Evolutionary conservation across 1,139 yeast species (phyloP).

Genomic region (Sugiyamaella neomexicana): DNA sequence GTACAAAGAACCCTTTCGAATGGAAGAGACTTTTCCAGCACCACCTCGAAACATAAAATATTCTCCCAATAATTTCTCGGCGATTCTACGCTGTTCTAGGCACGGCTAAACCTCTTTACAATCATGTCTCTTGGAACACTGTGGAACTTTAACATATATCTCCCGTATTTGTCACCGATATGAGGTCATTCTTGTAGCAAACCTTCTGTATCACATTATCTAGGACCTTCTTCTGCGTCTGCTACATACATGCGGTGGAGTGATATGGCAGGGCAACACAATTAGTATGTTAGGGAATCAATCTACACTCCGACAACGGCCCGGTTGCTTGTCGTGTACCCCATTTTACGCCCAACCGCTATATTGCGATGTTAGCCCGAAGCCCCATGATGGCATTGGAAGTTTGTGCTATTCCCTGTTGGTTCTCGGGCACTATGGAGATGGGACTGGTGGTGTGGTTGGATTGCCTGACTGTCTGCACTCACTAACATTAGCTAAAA

Average conservation of each 20-base stretch:
- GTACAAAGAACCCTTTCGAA: conserved; percentile 13
- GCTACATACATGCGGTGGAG: neutral
- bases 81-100: neutral
- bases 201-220: neutral
- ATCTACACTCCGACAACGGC: too few species aligned
- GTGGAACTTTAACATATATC: neutral
- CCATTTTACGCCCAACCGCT: too few species aligned
- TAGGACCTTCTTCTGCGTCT: too few species aligned
- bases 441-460: too few species aligned
- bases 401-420: too few species aligned
- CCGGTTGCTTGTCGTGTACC: too few species aligned
- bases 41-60: conserved; percentile 6
- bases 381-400: too few species aligned
- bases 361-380: too few species aligned
- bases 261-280: neutral
- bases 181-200: conserved; percentile 9
- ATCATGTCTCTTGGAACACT: neutral
- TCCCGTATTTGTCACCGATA: neutral
- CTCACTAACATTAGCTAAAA: too few species aligned
- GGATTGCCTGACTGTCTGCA: too few species aligned
- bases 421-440: too few species aligned
- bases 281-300: too few species aligned
- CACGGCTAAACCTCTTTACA: neutral
- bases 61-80: neutral
- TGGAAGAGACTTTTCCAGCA: conserved; percentile 1